Conservation (phyloP, 2,329 filamentous ascomycete genomes). For the Colletotrichum coccodes region DNA sequence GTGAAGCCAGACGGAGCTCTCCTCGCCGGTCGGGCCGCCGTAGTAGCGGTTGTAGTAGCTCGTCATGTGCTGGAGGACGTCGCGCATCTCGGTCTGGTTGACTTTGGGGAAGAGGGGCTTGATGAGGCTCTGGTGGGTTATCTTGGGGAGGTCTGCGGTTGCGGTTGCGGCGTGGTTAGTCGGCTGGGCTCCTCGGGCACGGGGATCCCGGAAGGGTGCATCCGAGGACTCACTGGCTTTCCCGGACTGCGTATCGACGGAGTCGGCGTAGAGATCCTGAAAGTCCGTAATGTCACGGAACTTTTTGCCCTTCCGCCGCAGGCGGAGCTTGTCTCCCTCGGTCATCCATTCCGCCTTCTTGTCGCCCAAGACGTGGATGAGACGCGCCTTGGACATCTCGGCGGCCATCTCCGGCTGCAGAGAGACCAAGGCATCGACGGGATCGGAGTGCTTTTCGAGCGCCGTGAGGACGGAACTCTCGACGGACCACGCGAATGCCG, state of each 20-base stretch:
- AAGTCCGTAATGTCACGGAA: conserved; percentile 80
- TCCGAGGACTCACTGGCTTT: conserved; percentile 40
- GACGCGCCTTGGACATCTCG: conserved; percentile 53
- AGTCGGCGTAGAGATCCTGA: conserved; percentile 55
- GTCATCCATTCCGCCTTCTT: conserved; percentile 74
- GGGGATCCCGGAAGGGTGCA: accelerated
- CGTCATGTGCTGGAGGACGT: conserved; percentile 71
- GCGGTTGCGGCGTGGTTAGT: not conserved
- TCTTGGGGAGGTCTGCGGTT: conserved; percentile 44
- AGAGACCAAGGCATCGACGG: conserved; percentile 41
- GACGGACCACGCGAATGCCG: not conserved
- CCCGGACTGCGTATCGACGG: conserved; percentile 37
- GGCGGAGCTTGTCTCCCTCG: conserved; percentile 77
- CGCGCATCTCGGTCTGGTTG: conserved; percentile 71
- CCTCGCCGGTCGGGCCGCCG: conserved; percentile 43
- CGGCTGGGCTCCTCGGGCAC: too few relatives aligned
- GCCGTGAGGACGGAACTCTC: conserved; percentile 36
- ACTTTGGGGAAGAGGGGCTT: conserved; percentile 66
- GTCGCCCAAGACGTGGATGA: conserved; percentile 73
- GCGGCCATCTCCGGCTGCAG: conserved; percentile 40
- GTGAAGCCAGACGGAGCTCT: conserved; percentile 47
- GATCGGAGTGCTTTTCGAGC: conserved; percentile 39
- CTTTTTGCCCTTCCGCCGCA: conserved; percentile 72
- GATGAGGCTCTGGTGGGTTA: conserved; percentile 63
- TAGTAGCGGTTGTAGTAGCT: conserved; percentile 71